Conservation (phyloP, 306 rosid species). For the Inga oerstediana region DNA sequence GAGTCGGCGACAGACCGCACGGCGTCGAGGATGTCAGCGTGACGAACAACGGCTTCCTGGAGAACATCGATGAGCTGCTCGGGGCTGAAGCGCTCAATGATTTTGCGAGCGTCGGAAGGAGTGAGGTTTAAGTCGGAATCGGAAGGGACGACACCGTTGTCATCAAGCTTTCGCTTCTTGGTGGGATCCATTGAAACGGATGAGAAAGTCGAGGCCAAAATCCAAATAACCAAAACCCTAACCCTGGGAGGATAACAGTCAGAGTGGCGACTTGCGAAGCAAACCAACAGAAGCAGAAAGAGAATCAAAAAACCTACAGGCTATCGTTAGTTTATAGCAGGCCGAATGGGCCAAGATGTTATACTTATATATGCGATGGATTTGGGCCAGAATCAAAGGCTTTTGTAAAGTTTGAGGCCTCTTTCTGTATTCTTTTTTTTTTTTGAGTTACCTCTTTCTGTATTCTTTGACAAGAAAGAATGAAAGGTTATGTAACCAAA, state of each 20-base stretch:
- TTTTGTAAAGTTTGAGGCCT: neutral
- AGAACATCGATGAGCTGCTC: constrained; percentile 80
- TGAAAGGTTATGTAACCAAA: too few species aligned
- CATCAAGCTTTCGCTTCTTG: constrained; percentile 90
- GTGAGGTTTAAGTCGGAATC: constrained; percentile 48
- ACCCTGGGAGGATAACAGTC: neutral
- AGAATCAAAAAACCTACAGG: neutral
- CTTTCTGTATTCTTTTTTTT: neutral
- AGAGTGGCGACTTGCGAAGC: neutral
- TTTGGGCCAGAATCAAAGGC: neutral
- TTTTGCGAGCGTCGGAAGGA: constrained; percentile 71
- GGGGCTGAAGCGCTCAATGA: constrained; percentile 73
- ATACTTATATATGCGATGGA: neutral
- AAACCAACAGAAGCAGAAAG: neutral
- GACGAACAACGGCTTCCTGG: constrained; percentile 71
- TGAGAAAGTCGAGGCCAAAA: neutral
- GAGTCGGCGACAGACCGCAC: constrained; percentile 71
- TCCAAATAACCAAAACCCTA: neutral
- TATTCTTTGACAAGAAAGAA: neutral
- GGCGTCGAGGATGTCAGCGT: constrained; percentile 75
- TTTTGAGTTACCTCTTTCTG: neutral
- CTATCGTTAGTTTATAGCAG: neutral
- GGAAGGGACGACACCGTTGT: constrained; percentile 57
- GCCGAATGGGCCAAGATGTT: neutral
- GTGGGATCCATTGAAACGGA: constrained; percentile 57